Percentiles rank a stretch among this genome's conserved stretches.
Evolutionary conservation across 1,284 basidiomycete genomes (phyloP).

Genomic region (Ganoderma sp.): DNA sequence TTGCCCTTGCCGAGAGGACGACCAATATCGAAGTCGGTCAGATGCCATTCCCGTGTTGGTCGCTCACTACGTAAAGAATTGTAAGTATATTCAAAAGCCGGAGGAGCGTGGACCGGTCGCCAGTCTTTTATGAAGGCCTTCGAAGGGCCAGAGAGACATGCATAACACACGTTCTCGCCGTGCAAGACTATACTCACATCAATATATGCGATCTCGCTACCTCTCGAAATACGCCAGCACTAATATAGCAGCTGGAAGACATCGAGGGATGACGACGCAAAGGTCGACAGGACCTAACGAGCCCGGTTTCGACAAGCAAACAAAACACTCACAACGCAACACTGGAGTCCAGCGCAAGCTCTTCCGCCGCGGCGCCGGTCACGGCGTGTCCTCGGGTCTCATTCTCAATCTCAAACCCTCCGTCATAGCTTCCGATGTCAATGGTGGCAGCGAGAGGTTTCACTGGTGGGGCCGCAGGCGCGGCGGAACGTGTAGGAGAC

Average conservation of each 20-base stretch:
- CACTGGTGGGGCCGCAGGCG: slow-evolving; percentile 27
- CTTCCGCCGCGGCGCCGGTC: slow-evolving; percentile 73
- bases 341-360: slow-evolving; percentile 81
- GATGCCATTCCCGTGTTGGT: slow-evolving; percentile 83
- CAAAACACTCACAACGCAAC: slow-evolving; percentile 57
- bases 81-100: background rate
- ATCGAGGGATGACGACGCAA: background rate
- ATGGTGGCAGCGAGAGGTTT: slow-evolving; percentile 39
- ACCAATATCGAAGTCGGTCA: slow-evolving; percentile 93
- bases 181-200: background rate
- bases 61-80: slow-evolving; percentile 49
- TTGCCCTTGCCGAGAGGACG: slow-evolving; percentile 97
- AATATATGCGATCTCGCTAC: background rate
- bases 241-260: background rate
- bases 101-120: background rate
- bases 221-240: background rate
- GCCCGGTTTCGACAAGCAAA: background rate
- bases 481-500: slow-evolving; percentile 34
- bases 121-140: background rate
- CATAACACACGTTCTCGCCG: background rate
- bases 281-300: background rate
- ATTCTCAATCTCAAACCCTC: slow-evolving; percentile 83
- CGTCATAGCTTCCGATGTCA: slow-evolving; percentile 87
- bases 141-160: background rate
- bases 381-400: slow-evolving; percentile 68